These are phyloP conservation scores for Agroathelia rolfsii DNA, from an alignment of 1,284 basidiomycete species.

Conservation along the genomic window DNA sequence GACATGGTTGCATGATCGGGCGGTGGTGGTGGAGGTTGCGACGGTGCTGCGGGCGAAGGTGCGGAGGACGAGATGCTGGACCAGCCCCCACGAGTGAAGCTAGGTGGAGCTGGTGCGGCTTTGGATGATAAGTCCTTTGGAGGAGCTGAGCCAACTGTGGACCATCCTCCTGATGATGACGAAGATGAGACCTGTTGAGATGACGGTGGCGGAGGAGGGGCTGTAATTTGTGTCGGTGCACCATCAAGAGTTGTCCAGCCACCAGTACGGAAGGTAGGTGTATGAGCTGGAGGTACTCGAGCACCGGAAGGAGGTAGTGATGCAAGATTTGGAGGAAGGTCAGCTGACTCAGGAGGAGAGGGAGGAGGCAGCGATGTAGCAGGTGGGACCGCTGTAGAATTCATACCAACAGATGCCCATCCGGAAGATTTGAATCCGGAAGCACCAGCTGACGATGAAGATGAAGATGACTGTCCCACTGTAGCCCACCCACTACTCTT, in stretches of 20 bases:
- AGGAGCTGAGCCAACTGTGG: slow-evolving; percentile 9
- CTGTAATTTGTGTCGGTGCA: slow-evolving; percentile 14
- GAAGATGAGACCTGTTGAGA: slow-evolving; percentile 15
- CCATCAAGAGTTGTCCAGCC: slow-evolving; percentile 56
- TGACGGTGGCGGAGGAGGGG: slow-evolving; percentile 15
- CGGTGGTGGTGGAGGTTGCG: slow-evolving; percentile 5
- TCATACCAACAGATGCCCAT: slow-evolving; percentile 53
- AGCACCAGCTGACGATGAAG: slow-evolving; percentile 2
- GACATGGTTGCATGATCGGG: too few relatives aligned
- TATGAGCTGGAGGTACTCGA: slow-evolving; percentile 11
- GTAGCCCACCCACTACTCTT: slow-evolving; percentile 42
- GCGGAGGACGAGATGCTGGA: slow-evolving; percentile 8
- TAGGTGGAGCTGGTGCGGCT: slow-evolving; percentile 16
- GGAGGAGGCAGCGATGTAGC: slow-evolving; percentile 11
- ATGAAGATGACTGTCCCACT: slow-evolving; percentile 13
- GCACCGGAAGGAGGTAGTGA: slow-evolving; percentile 13
- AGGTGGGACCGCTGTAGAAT: too few relatives aligned
- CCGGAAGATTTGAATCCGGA: slow-evolving; percentile 43
- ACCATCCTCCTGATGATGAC: too few relatives aligned
- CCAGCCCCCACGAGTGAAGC: too few relatives aligned
- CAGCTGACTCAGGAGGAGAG: slow-evolving; percentile 12
- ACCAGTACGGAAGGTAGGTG: slow-evolving; percentile 42
- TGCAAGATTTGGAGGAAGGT: slow-evolving; percentile 14
- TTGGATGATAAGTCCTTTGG: slow-evolving; percentile 6
- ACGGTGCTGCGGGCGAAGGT: slow-evolving; percentile 6